These are phyloP conservation scores for Trapa incisa DNA, from an alignment of 345 rosid genomes.

Conservation along the genomic window DNA sequence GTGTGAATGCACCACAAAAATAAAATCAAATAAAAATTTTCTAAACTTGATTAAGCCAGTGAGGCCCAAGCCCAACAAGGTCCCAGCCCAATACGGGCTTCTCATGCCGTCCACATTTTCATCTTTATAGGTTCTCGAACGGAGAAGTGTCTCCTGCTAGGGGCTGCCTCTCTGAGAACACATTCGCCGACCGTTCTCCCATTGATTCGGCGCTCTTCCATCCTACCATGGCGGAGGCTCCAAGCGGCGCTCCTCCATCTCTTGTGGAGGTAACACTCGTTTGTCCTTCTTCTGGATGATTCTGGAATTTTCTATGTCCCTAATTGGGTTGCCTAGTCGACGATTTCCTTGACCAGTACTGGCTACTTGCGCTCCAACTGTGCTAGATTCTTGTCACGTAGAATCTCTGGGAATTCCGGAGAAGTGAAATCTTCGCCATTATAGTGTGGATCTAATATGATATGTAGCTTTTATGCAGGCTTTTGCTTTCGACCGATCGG, in stretches of 20 bases:
- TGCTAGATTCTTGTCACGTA: not conserved
- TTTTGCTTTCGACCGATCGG: not conserved
- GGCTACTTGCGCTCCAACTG: not conserved
- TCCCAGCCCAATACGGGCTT: too few relatives aligned
- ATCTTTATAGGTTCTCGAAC: not conserved
- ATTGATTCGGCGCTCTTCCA: not conserved
- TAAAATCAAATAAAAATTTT: too few relatives aligned
- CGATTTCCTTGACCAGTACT: not conserved
- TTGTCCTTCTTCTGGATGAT: not conserved
- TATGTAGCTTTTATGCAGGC: not conserved
- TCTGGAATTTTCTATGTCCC: not conserved
- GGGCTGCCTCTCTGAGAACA: conserved; percentile 6
- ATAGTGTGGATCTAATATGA: not conserved
- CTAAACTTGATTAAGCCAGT: too few relatives aligned
- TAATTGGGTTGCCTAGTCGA: not conserved
- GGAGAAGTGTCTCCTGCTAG: not conserved
- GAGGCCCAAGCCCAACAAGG: too few relatives aligned
- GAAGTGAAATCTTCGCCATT: not conserved
- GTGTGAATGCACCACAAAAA: too few relatives aligned
- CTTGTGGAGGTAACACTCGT: conserved; percentile 55
- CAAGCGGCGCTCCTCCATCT: conserved; percentile 22
- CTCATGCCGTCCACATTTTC: too few relatives aligned
- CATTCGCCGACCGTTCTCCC: not conserved
- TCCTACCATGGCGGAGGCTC: conserved; percentile 60
- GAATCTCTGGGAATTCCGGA: not conserved